Percentiles rank a stretch among this genome's conserved stretches.
Evolutionary conservation across 164 flowering plant species (phyloP).

Genomic region (Hamamelis virginiana): DNA sequence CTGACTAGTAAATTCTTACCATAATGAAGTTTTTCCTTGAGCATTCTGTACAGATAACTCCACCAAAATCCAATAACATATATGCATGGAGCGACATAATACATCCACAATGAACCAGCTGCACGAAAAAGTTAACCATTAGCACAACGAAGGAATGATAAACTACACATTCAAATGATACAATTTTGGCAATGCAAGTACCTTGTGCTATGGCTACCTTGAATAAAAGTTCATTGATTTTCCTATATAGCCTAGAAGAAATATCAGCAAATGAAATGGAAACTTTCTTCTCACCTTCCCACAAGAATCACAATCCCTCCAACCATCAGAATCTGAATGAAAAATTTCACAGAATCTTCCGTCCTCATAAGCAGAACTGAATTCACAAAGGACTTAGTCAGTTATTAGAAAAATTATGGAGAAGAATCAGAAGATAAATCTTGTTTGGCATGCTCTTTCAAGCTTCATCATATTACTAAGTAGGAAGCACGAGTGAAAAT

Average conservation of each 20-base stretch:
- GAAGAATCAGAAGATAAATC: background rate
- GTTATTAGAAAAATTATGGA: background rate
- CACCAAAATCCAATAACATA: constrained; percentile 22
- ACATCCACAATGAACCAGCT: constrained; percentile 38
- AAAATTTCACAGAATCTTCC: constrained; percentile 30
- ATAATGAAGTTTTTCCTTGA: constrained; percentile 7
- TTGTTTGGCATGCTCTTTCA: background rate
- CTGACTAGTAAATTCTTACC: constrained; percentile 3
- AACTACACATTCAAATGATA: background rate
- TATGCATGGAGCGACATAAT: constrained; percentile 19
- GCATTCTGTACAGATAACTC: constrained; percentile 23
- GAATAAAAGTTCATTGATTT: too few relatives aligned
- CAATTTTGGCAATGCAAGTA: background rate
- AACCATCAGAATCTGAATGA: constrained; percentile 27
- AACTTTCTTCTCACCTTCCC: constrained; percentile 20
- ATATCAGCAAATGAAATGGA: background rate
- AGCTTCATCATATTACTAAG: background rate
- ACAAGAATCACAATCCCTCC: constrained; percentile 33
- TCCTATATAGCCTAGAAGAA: background rate
- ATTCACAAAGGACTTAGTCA: constrained; percentile 7
- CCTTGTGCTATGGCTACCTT: background rate
- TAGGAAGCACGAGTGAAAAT: too few relatives aligned
- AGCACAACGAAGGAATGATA: background rate
- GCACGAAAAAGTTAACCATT: constrained; percentile 1
- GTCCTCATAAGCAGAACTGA: constrained; percentile 24